These are phyloP conservation scores for Malus hybrid DNA, from an alignment of 331 rosid species.

Conservation along the genomic window DNA sequence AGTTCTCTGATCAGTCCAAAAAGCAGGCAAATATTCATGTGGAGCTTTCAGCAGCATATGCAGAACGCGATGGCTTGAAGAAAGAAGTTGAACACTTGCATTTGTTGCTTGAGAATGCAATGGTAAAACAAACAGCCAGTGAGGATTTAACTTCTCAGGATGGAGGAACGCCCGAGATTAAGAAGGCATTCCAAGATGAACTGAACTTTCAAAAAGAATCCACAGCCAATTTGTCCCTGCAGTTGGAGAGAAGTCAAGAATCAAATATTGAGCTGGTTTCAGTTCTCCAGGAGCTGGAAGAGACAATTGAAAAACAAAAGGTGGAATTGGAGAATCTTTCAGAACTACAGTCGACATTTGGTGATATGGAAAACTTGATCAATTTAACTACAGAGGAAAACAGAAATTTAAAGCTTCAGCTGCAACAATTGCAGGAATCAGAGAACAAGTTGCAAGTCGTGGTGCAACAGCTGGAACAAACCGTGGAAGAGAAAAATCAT, in stretches of 20 bases:
- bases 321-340: conserved; percentile 52
- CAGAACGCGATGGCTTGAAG: conserved; percentile 60
- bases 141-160: conserved; percentile 40
- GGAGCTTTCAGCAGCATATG: conserved; percentile 53
- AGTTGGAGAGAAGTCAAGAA: conserved; percentile 59
- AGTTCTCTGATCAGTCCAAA: conserved; percentile 55
- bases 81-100: conserved; percentile 52
- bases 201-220: conserved; percentile 70
- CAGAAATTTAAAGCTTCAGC: conserved; percentile 31
- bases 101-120: conserved; percentile 30
- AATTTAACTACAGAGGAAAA: conserved; percentile 42
- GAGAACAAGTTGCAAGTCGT: conserved; percentile 43
- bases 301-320: conserved; percentile 60
- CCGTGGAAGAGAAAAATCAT: conserved; percentile 46
- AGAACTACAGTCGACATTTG: conserved; percentile 34
- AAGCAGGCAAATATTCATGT: conserved; percentile 34
- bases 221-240: conserved; percentile 60
- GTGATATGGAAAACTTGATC: conserved; percentile 36
- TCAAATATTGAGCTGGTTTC: conserved; percentile 61
- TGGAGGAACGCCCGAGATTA: conserved; percentile 30
- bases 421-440: conserved; percentile 56
- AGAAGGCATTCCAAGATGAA: conserved; percentile 58
- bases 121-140: conserved; percentile 25
- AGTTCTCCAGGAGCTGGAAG: conserved; percentile 63
- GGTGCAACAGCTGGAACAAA: conserved; percentile 52